Percentiles rank a stretch among this genome's conserved stretches.
These are phyloP conservation scores for Lentinus brumalis DNA, from an alignment of 768 basidiomycete genomes.

Conservation along the genomic window DNA sequence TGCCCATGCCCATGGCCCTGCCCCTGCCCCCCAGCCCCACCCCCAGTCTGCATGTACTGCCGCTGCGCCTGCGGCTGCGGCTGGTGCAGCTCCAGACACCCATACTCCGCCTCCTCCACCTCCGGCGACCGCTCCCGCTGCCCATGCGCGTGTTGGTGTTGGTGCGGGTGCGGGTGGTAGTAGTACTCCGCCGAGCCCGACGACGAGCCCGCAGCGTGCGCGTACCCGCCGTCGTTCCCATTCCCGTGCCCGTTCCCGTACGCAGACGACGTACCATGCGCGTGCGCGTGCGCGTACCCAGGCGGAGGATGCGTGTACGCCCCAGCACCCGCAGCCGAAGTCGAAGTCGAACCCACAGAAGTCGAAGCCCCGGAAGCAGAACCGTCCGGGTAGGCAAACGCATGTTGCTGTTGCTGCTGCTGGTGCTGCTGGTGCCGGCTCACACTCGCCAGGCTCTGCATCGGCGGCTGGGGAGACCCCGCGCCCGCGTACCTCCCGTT, in stretches of 20 bases:
- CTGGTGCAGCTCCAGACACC: conserved; percentile 21
- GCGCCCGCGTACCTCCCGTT: not conserved
- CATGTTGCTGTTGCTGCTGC: conserved; percentile 11
- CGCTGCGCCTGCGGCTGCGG: conserved; percentile 14
- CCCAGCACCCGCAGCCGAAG: not conserved
- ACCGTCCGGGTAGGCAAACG: conserved; percentile 11
- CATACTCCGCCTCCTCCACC: conserved; percentile 4
- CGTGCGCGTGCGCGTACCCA: not conserved
- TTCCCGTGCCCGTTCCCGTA: not conserved
- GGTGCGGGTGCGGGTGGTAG: conserved; percentile 7
- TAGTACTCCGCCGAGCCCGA: conserved; percentile 1
- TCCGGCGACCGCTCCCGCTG: not conserved
- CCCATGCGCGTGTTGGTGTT: not conserved
- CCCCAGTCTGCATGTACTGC: conserved; percentile 10
- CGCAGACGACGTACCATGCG: not conserved
- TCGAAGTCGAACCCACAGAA: not conserved
- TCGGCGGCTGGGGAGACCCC: conserved; percentile 1
- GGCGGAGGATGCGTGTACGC: not conserved
- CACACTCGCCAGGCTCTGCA: not conserved
- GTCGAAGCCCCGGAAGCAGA: not conserved
- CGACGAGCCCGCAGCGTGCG: not conserved
- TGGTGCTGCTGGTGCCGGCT: conserved; percentile 2
- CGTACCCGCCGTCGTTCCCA: not conserved
- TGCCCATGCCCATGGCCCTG: not conserved
- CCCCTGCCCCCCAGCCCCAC: not conserved